These are phyloP conservation scores for Acanthamoeba culbertsoni DNA, from an alignment of 208 protist species.

Conservation along the genomic window DNA sequence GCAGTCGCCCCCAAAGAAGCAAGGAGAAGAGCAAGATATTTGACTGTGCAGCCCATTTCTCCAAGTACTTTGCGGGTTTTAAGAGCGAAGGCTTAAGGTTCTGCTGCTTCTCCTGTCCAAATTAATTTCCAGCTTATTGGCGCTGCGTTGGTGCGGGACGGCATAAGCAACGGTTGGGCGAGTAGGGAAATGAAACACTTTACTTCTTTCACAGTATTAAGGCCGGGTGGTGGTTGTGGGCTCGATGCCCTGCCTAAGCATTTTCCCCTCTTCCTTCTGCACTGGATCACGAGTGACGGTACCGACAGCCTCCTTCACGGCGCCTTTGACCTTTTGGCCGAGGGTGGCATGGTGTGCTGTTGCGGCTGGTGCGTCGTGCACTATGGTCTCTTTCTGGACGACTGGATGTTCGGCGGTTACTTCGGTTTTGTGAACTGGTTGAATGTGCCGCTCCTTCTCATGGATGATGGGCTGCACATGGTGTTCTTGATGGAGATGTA, in stretches of 20 bases:
- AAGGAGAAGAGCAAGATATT: too few relatives aligned
- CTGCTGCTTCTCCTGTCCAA: too few relatives aligned
- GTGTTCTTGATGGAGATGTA: neutral
- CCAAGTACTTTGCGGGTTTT: too few relatives aligned
- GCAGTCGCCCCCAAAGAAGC: too few relatives aligned
- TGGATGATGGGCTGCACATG: neutral
- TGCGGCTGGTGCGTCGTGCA: neutral
- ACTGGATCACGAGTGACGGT: neutral
- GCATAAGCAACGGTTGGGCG: too few relatives aligned
- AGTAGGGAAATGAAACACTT: too few relatives aligned
- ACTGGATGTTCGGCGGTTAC: neutral
- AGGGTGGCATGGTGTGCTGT: neutral
- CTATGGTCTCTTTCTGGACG: neutral
- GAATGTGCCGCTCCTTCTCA: neutral
- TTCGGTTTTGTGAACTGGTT: neutral
- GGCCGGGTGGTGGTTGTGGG: neutral
- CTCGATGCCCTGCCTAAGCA: constrained; percentile 3
- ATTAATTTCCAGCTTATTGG: too few relatives aligned
- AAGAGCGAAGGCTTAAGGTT: too few relatives aligned
- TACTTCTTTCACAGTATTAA: too few relatives aligned
- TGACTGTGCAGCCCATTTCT: too few relatives aligned
- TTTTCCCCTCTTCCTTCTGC: neutral
- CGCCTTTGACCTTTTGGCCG: neutral
- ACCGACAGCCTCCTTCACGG: neutral
- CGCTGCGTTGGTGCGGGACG: too few relatives aligned